These are phyloP conservation scores for Xylariaceae sp. DNA, from an alignment of 2,329 filamentous ascomycete genomes.

Conservation along the genomic window DNA sequence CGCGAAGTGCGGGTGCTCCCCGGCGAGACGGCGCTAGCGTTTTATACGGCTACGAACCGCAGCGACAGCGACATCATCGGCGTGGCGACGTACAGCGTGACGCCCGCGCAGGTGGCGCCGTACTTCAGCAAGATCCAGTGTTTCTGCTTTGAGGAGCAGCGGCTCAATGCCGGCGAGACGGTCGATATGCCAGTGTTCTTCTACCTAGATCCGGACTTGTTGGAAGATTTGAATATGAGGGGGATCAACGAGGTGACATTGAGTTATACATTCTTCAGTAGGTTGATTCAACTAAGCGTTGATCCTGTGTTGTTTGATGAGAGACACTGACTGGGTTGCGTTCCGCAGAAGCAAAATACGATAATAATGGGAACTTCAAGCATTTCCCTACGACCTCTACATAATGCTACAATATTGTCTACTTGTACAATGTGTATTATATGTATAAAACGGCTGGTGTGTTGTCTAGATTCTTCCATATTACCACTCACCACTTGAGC, in stretches of 20 bases:
- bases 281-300: slow-evolving; percentile 32
- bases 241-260: slow-evolving; percentile 92
- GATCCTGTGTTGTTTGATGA: slow-evolving; percentile 8
- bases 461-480: too few species aligned
- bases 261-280: slow-evolving; percentile 98
- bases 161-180: slow-evolving; percentile 89
- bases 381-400: slow-evolving; percentile 19
- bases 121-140: slow-evolving; percentile 99
- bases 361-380: slow-evolving; percentile 69
- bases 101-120: slow-evolving; percentile 88
- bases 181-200: slow-evolving; percentile 99
- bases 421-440: slow-evolving; percentile 8
- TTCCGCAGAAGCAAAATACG: slow-evolving; percentile 71
- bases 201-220: slow-evolving; percentile 93
- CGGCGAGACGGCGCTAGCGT: slow-evolving; percentile 93
- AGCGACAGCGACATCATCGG: slow-evolving; percentile 92
- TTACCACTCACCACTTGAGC: too few species aligned
- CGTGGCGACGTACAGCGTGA: slow-evolving; percentile 96
- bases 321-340: neutral
- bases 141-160: slow-evolving; percentile 97
- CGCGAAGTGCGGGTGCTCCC: slow-evolving; percentile 92
- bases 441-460: neutral
- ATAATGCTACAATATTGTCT: neutral
- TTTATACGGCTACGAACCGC: slow-evolving; percentile 94
- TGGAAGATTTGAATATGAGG: slow-evolving; percentile 88